phyloP scores from a whole-genome alignment of 2,329 filamentous ascomycete species.

The Neonectria punicea region DNA sequence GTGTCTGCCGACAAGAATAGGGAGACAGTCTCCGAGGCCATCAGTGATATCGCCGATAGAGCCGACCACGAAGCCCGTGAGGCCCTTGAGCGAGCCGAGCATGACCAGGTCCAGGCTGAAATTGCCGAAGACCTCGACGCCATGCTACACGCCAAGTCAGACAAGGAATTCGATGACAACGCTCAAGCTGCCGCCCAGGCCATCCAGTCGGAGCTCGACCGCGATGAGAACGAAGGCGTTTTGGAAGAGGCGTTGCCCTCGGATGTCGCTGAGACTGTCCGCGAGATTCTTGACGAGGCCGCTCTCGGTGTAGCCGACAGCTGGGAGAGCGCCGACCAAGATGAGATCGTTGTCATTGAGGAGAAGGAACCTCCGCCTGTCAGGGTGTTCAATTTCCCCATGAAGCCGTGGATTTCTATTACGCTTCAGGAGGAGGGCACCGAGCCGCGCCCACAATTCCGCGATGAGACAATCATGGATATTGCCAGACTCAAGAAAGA shows the following conservation, averaged over 20 bases:
- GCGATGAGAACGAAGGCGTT: slow-evolving; percentile 61
- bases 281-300: slow-evolving; percentile 56
- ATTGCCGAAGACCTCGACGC: slow-evolving; percentile 59
- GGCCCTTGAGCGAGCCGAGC: slow-evolving; percentile 67
- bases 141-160: slow-evolving; percentile 61
- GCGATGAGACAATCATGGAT: slow-evolving; percentile 85
- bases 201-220: slow-evolving; percentile 65
- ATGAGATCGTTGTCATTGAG: slow-evolving; percentile 72
- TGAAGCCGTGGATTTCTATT: slow-evolving; percentile 96
- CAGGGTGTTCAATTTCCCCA: slow-evolving; percentile 92
- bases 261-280: slow-evolving; percentile 53
- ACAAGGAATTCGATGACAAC: slow-evolving; percentile 64
- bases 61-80: slow-evolving; percentile 69
- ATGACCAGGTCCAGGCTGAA: slow-evolving; percentile 59
- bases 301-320: slow-evolving; percentile 77
- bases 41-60: slow-evolving; percentile 70
- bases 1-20: slow-evolving; percentile 65
- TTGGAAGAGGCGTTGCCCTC: slow-evolving; percentile 59
- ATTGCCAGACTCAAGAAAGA: slow-evolving; percentile 97
- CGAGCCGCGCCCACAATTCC: slow-evolving; percentile 71
- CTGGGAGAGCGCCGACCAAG: slow-evolving; percentile 89
- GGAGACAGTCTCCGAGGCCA: slow-evolving; percentile 77
- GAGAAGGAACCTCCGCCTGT: slow-evolving; percentile 74
- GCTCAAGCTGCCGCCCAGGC: slow-evolving; percentile 57
- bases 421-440: slow-evolving; percentile 70